A percentile compares a stretch with the other conserved stretches of the same genome.
Evolutionary conservation across 371 early-diverging fungal genomes (phyloP).

Genomic region (Parasitella parasitica): DNA sequence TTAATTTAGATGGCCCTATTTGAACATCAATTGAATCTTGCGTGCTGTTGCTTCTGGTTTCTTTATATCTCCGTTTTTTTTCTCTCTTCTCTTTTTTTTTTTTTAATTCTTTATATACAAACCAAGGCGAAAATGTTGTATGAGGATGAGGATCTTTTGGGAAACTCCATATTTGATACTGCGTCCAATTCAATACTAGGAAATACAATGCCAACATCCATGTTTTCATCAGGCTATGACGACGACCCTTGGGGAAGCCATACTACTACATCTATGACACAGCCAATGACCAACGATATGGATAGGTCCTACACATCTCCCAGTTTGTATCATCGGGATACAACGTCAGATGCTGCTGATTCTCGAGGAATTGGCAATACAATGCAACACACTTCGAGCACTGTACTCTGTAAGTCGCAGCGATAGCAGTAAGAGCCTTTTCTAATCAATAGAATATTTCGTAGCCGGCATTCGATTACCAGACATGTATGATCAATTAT

Average conservation of each 20-base stretch:
- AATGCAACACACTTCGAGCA: background rate
- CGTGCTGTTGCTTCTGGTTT: no score
- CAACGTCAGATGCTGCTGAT: conserved; percentile 10
- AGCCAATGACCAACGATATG: conserved; percentile 1
- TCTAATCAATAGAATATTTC: no score
- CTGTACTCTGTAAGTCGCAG: conserved; percentile 19
- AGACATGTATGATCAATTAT: conserved; percentile 48
- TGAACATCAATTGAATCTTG: no score
- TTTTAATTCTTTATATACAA: no score
- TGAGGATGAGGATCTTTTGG: conserved; percentile 34
- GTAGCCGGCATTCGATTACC: conserved; percentile 49
- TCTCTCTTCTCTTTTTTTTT: no score
- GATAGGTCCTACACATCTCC: conserved; percentile 23
- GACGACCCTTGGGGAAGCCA: conserved; percentile 40
- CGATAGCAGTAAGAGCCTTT: no score
- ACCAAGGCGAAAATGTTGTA: conserved; percentile 31
- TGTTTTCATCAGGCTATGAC: conserved; percentile 31
- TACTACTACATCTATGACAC: background rate
- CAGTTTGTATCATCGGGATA: conserved; percentile 3
- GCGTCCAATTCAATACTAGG: conserved; percentile 19
- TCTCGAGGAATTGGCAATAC: background rate
- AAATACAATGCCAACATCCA: conserved; percentile 22
- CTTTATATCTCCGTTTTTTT: no score
- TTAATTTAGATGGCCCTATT: no score
- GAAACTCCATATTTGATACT: conserved; percentile 26